Conservation (phyloP, 768 basidiomycete species). For the Leccinum aurantiacum region DNA sequence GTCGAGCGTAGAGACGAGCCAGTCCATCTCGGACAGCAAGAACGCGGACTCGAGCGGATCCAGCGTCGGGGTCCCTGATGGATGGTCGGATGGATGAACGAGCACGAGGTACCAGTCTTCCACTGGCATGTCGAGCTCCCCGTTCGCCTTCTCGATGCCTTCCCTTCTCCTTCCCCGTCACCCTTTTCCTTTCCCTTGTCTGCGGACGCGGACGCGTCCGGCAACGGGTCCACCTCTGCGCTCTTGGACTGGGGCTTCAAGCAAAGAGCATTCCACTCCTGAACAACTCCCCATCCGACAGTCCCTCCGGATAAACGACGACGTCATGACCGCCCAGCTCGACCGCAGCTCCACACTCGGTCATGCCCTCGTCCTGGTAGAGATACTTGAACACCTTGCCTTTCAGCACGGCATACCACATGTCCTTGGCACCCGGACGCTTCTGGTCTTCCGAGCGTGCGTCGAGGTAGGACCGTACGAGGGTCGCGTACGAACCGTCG, state of each 20-base stretch:
- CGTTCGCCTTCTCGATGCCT: neutral
- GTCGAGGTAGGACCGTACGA: conserved; percentile 79
- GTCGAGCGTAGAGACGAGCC: conserved; percentile 82
- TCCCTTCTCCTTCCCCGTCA: neutral
- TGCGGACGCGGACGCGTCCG: conserved; percentile 44
- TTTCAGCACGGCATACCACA: conserved; percentile 92
- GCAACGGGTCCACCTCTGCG: conserved; percentile 37
- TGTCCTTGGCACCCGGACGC: conserved; percentile 81
- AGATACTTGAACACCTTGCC: conserved; percentile 80
- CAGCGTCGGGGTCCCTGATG: conserved; percentile 61
- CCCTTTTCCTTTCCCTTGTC: conserved; percentile 19
- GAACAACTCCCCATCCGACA: conserved; percentile 87
- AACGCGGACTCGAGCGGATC: conserved; percentile 65
- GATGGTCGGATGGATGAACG: conserved; percentile 67
- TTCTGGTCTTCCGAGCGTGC: conserved; percentile 83
- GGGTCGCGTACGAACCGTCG: conserved; percentile 74
- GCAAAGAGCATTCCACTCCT: conserved; percentile 85
- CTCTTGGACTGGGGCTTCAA: conserved; percentile 51
- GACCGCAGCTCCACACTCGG: conserved; percentile 88
- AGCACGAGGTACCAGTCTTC: conserved; percentile 95
- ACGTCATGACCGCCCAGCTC: conserved; percentile 81
- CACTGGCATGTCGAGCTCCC: conserved; percentile 60
- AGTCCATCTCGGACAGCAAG: conserved; percentile 73
- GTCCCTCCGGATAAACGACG: conserved; percentile 69
- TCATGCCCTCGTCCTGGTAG: conserved; percentile 90